Base-by-base conservation (phyloP, 106 monocot species). In the Hemerocallis citrina region DNA sequence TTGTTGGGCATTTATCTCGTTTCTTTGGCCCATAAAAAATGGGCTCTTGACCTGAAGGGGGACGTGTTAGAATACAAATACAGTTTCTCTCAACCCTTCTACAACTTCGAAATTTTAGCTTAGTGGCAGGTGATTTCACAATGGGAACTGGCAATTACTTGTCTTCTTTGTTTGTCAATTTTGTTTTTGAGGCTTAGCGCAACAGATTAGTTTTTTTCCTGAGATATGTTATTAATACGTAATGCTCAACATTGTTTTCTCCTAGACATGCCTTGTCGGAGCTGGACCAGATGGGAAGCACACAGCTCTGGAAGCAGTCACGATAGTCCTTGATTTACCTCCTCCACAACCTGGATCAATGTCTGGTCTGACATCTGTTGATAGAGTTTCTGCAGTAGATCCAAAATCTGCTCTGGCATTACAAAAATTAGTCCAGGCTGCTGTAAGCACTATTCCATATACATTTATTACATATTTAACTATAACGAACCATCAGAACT, bases 241-340 rank as follows among this genome's bases (percentile, higher is more conserved):
- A n/a, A n/a, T n/a, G n/a, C 54, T 31, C 15, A n/a, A n/a, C n/a
- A n/a, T 31, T 54, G 4, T 50, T 58, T 27, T 41, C 55, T 64
- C 71, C 33, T 55, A 96, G 96, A 96, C 96, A 32, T 96, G 96
- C 64, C 87, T 96, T 75, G 84, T 96, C 74, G 96, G 96, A 77
- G 96, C 91, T 72, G 96, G 96, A 74, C 91, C 96, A 52, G 78
- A 84, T 39, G 96, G 96, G 41, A 96, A 96, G 43, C 96, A 96
- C 64, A 91, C 87, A 57, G 96, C 96, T 38, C 50, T 96, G 58
- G 96, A 96, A 77, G 96, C 96, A 64, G 96, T 96, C 58, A 96
- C 96, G 6, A 76, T 96, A 55, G 96, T 96, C 68, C 91, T 96
- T 80, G 96, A 96, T 82, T 66, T 96, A 60, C 96, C 96, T 31